Evolutionary conservation across 73 alveolate genomes (phyloP), one percentile per base, ranked within the genome.

Genomic region (Urostyla sp.): DNA sequence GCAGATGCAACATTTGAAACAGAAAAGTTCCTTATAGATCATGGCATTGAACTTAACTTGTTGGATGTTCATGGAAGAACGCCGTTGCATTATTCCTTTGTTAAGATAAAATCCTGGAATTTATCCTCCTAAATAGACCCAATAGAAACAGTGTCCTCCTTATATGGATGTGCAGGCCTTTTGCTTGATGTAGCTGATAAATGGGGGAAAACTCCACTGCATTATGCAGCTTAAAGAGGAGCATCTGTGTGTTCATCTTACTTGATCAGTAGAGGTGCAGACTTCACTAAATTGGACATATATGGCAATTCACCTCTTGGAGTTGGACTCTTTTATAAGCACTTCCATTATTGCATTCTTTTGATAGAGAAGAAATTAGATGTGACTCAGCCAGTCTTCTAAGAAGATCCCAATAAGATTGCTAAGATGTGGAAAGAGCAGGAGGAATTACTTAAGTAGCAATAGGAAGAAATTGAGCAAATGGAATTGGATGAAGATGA

Each of bases 1-100:
- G 96, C 96, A 15, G 90, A 90, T 80, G 96, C 96, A 27, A 77
- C 92, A 56, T 90, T 90, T 52, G 92, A 90, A 35, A 67, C 85
- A 31, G 94, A 87, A 81, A 52, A 84, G n/a, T 21, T 80, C 45
- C 84, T 94, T 10, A 72, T 94, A 0, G 88, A 80, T 20, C 18
- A 38, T 4, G 88, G 90, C 13, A 96, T 90, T 6, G 92, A 91
- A 7, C 58, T 81, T 36, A 88, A 88, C 67, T 75, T 80, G 31
- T 46, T 45, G 26, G 98, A 92, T 48, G 15, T 35, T 21, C 60
- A 44, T 37, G 63, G 75, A 27, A 77, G 98, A 69, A 79, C 92
- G 24, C 96, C 98, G 10, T 61, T 90, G 0, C 94, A 85, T 58
- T 92, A 92, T 56, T 83, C 92, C 45, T 92, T 92, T 50, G 90